Evolutionary conservation across 768 basidiomycete genomes (phyloP), one percentile per base, ranked within the genome.

Genomic region (Coprinellus aureogranulatus): DNA sequence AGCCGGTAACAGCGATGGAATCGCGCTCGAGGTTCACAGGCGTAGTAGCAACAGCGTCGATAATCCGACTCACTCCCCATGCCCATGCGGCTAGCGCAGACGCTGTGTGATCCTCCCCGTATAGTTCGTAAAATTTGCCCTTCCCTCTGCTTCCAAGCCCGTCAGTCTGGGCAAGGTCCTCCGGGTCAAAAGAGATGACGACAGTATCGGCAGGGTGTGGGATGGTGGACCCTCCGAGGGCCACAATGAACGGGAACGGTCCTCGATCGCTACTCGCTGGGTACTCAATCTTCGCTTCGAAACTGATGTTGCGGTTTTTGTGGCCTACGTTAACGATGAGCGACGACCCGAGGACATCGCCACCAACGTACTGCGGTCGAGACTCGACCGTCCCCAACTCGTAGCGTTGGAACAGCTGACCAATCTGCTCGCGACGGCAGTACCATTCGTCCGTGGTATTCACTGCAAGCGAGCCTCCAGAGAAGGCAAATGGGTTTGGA

Each of bases 51-150:
- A 84, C 72, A 12, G 75, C 80, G 64, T 83, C 83, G 66, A 84
- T 81, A 65, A 84, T 77, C 23, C 83, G 80, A 49, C 75, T 74
- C 54, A 82, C 77, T 56, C 78, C 83, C 83, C 82, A 83, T 0
- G 78, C 75, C 82, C 82, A 83, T 1, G 81, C 81, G 8, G 74
- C 79, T 74, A 82, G 76, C 4, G 81, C 78, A 47, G 71, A 70
- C 0, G 81, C 81, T 40, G 75, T 75, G 34, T 75, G 73, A 58
- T 64, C 70, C 18, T 60, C 68, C 11, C 81, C 81, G 65, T 80
- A 83, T 20, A 84, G 72, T 47, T 72, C 70, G 70, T 78, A 84
- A 73, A 84, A 84, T 47, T 79, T 77, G 31, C 83, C 82, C 23
- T 72, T 59, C 5, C 83, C 82, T 14, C 82, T 75, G 65, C 78